These are phyloP conservation scores for Ceratocystis diversiconidia DNA, from an alignment of 2,329 filamentous ascomycete species.

Conservation along the genomic window DNA sequence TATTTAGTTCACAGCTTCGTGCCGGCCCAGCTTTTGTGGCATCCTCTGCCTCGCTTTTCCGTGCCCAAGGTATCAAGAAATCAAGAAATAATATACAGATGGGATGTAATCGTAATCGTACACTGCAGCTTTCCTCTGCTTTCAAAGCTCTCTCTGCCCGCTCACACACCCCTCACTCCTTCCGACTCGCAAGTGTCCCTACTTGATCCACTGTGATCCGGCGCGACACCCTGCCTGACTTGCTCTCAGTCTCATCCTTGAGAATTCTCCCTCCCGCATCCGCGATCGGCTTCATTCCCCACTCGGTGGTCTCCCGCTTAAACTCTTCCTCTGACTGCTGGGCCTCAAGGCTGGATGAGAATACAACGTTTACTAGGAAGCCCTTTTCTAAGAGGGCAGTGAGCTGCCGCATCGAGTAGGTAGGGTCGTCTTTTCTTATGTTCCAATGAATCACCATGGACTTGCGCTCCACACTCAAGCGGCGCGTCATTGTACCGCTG, in stretches of 20 bases:
- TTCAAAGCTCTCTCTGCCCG: background rate
- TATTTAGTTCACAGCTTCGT: background rate
- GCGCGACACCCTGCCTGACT: background rate
- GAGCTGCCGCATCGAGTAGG: background rate
- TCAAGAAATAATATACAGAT: background rate
- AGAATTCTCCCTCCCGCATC: background rate
- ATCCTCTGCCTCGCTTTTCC: too few species aligned
- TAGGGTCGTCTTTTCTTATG: background rate
- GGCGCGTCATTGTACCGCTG: constrained; percentile 30
- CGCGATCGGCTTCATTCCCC: background rate
- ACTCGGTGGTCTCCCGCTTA: background rate
- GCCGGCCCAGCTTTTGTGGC: too few species aligned
- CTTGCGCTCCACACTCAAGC: constrained; percentile 29
- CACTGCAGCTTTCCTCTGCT: background rate
- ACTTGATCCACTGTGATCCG: background rate
- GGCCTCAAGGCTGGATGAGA: background rate
- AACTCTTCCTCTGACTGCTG: background rate
- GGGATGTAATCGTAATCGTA: background rate
- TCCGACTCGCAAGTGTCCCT: background rate
- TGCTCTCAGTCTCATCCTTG: background rate
- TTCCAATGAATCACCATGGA: constrained; percentile 1
- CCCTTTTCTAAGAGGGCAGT: background rate
- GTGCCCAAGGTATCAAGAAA: background rate
- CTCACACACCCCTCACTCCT: background rate
- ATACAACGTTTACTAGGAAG: background rate